phyloP scores from a whole-genome alignment of 495 filamentous ascomycete species.

The Penicillium parvum region DNA sequence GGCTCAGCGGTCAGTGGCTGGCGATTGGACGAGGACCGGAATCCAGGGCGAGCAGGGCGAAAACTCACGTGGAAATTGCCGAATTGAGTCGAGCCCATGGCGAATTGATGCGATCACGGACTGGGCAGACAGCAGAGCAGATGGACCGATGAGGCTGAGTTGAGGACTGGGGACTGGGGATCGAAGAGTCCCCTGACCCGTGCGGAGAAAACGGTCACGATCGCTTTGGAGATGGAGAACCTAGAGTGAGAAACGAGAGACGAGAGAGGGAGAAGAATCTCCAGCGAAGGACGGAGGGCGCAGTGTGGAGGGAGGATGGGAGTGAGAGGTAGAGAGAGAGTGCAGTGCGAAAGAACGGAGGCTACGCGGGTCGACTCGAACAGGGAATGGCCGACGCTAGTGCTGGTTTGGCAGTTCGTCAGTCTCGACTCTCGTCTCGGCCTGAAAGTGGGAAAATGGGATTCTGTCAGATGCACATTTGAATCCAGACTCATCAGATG shows the following conservation, averaged over 20 bases:
- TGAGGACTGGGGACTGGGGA: conserved; percentile 11
- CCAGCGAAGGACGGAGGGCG: too few species aligned
- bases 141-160: conserved; percentile 4
- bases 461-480: too few species aligned
- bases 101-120: conserved; percentile 13
- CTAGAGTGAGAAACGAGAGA: background rate
- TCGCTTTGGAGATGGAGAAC: background rate
- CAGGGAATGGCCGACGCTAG: conserved; percentile 17
- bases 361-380: conserved; percentile 6
- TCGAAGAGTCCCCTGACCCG: conserved; percentile 30
- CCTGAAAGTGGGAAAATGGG: too few species aligned
- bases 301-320: background rate
- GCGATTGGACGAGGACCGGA: conserved; percentile 1
- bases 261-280: background rate
- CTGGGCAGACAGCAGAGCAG: conserved; percentile 1
- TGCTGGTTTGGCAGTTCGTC: too few species aligned
- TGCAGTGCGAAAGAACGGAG: background rate
- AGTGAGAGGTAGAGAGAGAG: background rate
- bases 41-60: conserved; percentile 10
- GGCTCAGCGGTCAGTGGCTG: conserved; percentile 18
- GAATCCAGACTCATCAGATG: too few species aligned
- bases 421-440: too few species aligned
- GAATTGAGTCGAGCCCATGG: conserved; percentile 66
- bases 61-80: conserved; percentile 82
- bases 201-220: conserved; percentile 9